A percentile compares a stretch with the other conserved stretches of the same genome.
Evolutionary conservation across 345 rosid genomes (phyloP).

Genomic region (Boechera retrofracta): DNA sequence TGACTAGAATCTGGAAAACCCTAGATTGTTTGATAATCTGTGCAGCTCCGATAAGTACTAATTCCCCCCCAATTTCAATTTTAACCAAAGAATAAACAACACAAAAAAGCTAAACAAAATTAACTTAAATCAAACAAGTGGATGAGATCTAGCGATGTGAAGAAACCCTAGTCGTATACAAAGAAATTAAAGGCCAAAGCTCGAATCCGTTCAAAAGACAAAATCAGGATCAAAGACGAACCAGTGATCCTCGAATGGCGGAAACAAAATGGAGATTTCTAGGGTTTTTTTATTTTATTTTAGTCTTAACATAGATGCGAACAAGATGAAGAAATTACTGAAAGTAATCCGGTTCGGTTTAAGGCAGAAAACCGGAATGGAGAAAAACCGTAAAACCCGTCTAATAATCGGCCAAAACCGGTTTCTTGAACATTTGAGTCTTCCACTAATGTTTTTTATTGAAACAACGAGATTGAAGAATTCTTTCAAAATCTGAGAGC

Average conservation of each 20-base stretch:
- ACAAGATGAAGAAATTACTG: neutral
- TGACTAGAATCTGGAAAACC: neutral
- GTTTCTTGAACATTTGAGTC: too few relatives aligned
- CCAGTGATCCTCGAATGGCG: constrained; percentile 42
- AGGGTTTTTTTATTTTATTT: constrained; percentile 28
- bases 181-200: neutral
- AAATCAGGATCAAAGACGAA: constrained; percentile 33
- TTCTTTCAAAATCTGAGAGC: too few relatives aligned
- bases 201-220: constrained; percentile 6
- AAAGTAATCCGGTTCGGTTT: too few relatives aligned
- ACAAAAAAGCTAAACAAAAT: neutral
- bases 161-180: neutral
- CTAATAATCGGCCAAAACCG: too few relatives aligned
- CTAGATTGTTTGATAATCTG: neutral
- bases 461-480: too few relatives aligned
- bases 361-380: too few relatives aligned
- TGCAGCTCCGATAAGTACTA: neutral
- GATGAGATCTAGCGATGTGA: neutral
- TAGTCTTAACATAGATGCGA: neutral
- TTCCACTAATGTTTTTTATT: too few relatives aligned
- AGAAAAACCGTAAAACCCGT: too few relatives aligned
- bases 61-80: neutral
- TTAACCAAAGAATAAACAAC: neutral
- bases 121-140: too few relatives aligned
- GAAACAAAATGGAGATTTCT: constrained; percentile 19